These are phyloP conservation scores for Claviceps cyperi DNA, from an alignment of 2,329 filamentous ascomycete genomes.

Conservation along the genomic window DNA sequence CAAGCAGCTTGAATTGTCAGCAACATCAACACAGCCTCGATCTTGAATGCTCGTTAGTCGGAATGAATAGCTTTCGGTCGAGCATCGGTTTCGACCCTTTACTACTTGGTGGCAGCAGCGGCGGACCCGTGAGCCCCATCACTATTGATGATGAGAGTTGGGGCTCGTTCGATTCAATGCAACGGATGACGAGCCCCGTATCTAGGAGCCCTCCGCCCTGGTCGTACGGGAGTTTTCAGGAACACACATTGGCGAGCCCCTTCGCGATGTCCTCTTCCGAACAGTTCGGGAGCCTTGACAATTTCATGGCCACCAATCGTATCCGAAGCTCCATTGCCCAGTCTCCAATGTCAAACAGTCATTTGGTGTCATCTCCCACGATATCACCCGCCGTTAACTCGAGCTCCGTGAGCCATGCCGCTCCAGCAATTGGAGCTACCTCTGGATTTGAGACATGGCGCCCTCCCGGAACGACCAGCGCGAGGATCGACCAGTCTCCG, in stretches of 20 bases:
- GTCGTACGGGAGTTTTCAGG: constrained; percentile 19
- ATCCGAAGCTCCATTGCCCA: constrained; percentile 13
- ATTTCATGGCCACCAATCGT: constrained; percentile 18
- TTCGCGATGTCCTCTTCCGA: constrained; percentile 13
- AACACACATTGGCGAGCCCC: constrained; percentile 16
- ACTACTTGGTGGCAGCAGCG: constrained; percentile 4
- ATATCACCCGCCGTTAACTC: constrained; percentile 10
- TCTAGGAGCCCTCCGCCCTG: constrained; percentile 16
- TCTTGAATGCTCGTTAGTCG: constrained; percentile 9
- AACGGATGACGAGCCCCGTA: constrained; percentile 19
- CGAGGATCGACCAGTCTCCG: constrained; percentile 13
- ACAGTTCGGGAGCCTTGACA: constrained; percentile 19
- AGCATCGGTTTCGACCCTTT: constrained; percentile 5
- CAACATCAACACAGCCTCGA: constrained; percentile 7
- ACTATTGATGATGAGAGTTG: constrained; percentile 18
- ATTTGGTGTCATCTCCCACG: constrained; percentile 10
- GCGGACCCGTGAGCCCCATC: constrained; percentile 18
- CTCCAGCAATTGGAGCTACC: constrained; percentile 16
- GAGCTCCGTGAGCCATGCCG: constrained; percentile 7
- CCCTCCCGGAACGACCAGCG: constrained; percentile 16
- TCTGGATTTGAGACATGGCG: constrained; percentile 25
- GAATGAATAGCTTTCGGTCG: constrained; percentile 9
- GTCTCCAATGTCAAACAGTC: constrained; percentile 10
- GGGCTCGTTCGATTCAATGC: constrained; percentile 16
- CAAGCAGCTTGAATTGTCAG: neutral